Evolutionary conservation across 306 rosid species (phyloP).

Genomic region (Citrullus colocynthis): DNA sequence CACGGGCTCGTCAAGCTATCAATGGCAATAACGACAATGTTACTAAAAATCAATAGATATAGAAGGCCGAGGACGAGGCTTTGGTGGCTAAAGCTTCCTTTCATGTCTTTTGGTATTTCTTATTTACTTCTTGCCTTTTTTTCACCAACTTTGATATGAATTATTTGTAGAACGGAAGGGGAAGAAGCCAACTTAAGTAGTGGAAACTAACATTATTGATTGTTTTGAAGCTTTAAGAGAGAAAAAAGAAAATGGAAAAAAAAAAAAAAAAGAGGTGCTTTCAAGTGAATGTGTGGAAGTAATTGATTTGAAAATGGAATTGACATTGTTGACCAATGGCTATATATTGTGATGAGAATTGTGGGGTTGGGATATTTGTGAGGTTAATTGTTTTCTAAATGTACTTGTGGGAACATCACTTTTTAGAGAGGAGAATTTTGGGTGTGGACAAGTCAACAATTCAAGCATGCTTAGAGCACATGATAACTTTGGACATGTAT

Average conservation of each 20-base stretch:
- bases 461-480: neutral
- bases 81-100: neutral
- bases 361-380: neutral
- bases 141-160: neutral
- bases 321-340: neutral
- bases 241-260: too few species aligned
- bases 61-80: slow-evolving; percentile 15
- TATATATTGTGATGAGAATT: neutral
- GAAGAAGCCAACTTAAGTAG: neutral
- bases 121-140: neutral
- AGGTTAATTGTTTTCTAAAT: too few species aligned
- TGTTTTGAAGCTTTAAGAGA: neutral
- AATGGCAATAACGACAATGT: neutral
- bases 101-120: neutral
- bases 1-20: slow-evolving; percentile 8
- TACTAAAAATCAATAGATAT: slow-evolving; percentile 13
- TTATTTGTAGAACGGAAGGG: neutral
- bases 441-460: neutral
- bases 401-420: too few species aligned
- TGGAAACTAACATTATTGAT: neutral
- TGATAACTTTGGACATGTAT: too few species aligned
- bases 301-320: neutral
- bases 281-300: neutral
- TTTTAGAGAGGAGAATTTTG: neutral
- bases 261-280: neutral